Base-by-base conservation (phyloP, 1,284 basidiomycete species). In the Leucoagaricus sp. region DNA sequence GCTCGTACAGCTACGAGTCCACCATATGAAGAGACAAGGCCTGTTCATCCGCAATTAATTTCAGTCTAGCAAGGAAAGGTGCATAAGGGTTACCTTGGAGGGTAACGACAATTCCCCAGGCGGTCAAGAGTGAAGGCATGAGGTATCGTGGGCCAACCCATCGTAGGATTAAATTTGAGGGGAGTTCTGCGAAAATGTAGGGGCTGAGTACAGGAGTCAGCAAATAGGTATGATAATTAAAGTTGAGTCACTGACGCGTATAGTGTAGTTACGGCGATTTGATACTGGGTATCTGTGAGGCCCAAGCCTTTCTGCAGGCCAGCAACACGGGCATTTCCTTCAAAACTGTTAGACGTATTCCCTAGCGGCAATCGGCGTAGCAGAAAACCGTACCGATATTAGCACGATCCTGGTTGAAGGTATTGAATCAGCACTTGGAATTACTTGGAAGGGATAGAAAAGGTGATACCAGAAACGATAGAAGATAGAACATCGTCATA, bases 261-360 rank as follows among this genome's bases (percentile, higher is more conserved):
- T n/a, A 78, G 75, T 46, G 80, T 69, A 1, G 81, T 83, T 34
- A 82, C 66, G 25, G 71, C 74, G 31, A 81, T 69, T 44, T 74
- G 73, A 57, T 82, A 84, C 56, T 74, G 69, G 36, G 65, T 62
- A 47, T 81, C 75, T 0, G 76, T 74, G 59, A 86, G 69, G 0
- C 71, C 56, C 25, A 86, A 68, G 31, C 75, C 75, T 38, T 69
- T 74, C 63, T 83, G 79, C 33, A 86, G 67, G 9, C 84, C 83
- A 9, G 83, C 84, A 3, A 85, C 72, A 1, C 80, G 72, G 12
- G 84, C 85, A 63, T 86, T 86, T 6, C 79, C 77, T 67, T 36
- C 10, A 33, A 10, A 0, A n/a, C n/a, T n/a, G n/a, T n/a, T n/a
- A n/a, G n/a, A n/a, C n/a, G n/a, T n/a, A n/a, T n/a, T n/a, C n/a